Conservation (phyloP, 1,284 basidiomycete genomes). For the Wolfiporia cocos region DNA sequence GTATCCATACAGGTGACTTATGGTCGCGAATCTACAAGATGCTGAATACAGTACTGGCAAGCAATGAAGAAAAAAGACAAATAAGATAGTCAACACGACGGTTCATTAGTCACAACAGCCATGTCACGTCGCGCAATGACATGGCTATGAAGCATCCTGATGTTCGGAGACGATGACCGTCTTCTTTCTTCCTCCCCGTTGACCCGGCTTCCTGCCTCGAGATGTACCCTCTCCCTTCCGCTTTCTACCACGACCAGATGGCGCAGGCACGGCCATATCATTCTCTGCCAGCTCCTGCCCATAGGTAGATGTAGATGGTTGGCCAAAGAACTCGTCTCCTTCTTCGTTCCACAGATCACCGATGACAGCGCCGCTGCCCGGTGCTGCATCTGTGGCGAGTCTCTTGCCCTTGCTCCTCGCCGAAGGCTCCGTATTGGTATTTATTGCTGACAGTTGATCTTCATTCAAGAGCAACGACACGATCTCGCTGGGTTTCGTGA, state of each 20-base stretch:
- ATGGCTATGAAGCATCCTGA: slow-evolving; percentile 16
- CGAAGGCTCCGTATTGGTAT: slow-evolving; percentile 34
- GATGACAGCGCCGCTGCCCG: slow-evolving; percentile 34
- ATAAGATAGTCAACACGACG: too few relatives aligned
- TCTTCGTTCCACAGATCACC: slow-evolving; percentile 79
- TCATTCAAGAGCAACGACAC: slow-evolving; percentile 95
- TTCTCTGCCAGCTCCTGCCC: slow-evolving; percentile 12
- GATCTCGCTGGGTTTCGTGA: slow-evolving; percentile 95
- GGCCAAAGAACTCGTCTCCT: slow-evolving; percentile 78
- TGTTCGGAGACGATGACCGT: slow-evolving; percentile 13
- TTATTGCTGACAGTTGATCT: slow-evolving; percentile 74
- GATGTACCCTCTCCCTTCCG: slow-evolving; percentile 32
- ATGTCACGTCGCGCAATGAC: too few relatives aligned
- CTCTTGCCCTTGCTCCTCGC: slow-evolving; percentile 34
- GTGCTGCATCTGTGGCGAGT: slow-evolving; percentile 22
- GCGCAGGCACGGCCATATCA: slow-evolving; percentile 23
- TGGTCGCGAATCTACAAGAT: too few relatives aligned
- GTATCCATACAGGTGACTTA: too few relatives aligned
- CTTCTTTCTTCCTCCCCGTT: slow-evolving; percentile 21
- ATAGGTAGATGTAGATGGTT: slow-evolving; percentile 21
- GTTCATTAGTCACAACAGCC: too few relatives aligned
- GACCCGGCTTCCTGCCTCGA: slow-evolving; percentile 36
- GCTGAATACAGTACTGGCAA: too few relatives aligned
- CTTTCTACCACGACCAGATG: slow-evolving; percentile 33
- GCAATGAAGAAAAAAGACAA: too few relatives aligned